phyloP scores from a whole-genome alignment of 106 monocot genomes.

The Dendrobium officinale region DNA sequence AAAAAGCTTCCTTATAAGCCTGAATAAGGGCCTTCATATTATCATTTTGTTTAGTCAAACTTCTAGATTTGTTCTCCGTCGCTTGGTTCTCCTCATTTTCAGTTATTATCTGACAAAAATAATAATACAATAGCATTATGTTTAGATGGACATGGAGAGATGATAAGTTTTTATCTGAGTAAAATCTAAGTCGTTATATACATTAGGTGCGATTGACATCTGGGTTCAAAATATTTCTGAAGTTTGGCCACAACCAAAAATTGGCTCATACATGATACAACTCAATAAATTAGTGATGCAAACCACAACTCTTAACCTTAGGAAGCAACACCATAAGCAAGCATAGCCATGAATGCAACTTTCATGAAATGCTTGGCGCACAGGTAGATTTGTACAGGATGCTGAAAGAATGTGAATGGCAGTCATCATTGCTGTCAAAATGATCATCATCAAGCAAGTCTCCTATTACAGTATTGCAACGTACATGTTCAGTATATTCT shows the following conservation, averaged over 20 bases:
- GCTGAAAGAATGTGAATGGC: too few relatives aligned
- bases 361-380: background rate
- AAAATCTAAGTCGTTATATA: background rate
- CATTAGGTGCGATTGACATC: background rate
- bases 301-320: background rate
- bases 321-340: background rate
- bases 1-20: conserved; percentile 71
- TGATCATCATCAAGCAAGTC: too few relatives aligned
- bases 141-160: background rate
- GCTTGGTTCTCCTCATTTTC: conserved; percentile 27
- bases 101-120: conserved; percentile 37
- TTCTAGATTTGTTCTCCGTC: conserved; percentile 8
- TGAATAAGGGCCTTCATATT: conserved; percentile 52
- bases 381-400: background rate
- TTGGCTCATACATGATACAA: background rate
- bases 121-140: background rate
- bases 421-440: too few relatives aligned
- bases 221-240: background rate
- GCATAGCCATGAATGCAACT: background rate
- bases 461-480: too few relatives aligned
- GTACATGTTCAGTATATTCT: too few relatives aligned
- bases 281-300: background rate
- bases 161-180: background rate
- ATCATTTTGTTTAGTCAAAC: conserved; percentile 20
- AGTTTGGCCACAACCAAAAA: background rate